phyloP scores from a whole-genome alignment of 2,329 filamentous ascomycete genomes.

The Diplodia corticola region DNA sequence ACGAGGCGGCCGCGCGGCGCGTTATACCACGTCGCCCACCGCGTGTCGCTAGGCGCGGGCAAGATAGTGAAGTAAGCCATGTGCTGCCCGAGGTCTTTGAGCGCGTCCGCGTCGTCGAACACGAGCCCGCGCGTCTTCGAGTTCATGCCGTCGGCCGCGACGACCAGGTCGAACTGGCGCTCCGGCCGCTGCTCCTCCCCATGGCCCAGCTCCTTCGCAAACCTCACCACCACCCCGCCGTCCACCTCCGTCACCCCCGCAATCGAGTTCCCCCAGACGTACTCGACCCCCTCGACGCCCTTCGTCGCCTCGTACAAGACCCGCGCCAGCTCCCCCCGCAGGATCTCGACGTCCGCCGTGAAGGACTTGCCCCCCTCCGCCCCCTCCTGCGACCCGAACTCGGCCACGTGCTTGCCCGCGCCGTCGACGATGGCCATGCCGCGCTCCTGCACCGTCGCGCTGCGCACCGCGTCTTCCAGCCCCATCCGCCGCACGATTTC shows the following conservation, averaged over 20 bases:
- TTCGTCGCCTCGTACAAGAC: conserved; percentile 34
- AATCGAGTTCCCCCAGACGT: conserved; percentile 31
- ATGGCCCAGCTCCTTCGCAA: conserved; percentile 30
- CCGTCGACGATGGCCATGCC: conserved; percentile 43
- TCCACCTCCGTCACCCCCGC: conserved; percentile 27
- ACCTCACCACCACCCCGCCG: conserved; percentile 29
- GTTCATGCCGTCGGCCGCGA: conserved; percentile 36
- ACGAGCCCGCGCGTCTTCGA: conserved; percentile 33
- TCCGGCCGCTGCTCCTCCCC: background rate
- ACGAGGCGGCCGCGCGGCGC: conserved; percentile 29
- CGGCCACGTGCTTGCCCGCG: conserved; percentile 30
- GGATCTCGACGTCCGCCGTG: conserved; percentile 37
- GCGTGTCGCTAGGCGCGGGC: conserved; percentile 27
- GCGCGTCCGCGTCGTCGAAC: conserved; percentile 30
- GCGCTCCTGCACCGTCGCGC: conserved; percentile 41
- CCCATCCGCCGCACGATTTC: conserved; percentile 45
- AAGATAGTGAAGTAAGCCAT: conserved; percentile 37
- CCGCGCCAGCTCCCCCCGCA: conserved; percentile 36
- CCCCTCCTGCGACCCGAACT: conserved; percentile 31
- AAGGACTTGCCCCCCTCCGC: conserved; percentile 26
- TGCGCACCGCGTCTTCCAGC: conserved; percentile 39
- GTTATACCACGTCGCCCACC: conserved; percentile 33
- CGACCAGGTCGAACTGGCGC: conserved; percentile 31
- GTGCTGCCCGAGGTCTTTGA: conserved; percentile 32
- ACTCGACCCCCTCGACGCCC: conserved; percentile 25